These are phyloP conservation scores for Coelastrella sp. DNA, from an alignment of 139 green algal species.

Conservation along the genomic window DNA sequence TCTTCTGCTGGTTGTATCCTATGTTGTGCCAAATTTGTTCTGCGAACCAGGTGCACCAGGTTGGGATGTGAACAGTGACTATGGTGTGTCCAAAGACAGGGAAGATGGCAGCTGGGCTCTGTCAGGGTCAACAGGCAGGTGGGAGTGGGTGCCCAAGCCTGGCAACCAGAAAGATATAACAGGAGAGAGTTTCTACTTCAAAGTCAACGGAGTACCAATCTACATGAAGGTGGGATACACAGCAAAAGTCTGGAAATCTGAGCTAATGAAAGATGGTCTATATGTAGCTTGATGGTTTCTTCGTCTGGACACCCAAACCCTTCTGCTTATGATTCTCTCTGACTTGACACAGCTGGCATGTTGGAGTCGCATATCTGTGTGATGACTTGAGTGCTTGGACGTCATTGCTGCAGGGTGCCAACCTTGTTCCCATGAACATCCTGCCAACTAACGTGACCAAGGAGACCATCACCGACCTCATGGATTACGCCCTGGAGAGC, in stretches of 20 bases:
- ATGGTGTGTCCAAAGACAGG: neutral
- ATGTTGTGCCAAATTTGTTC: neutral
- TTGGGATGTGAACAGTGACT: slow-evolving; percentile 2
- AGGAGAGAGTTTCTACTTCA: slow-evolving; percentile 42
- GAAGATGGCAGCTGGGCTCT: slow-evolving; percentile 29
- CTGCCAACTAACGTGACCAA: slow-evolving; percentile 27
- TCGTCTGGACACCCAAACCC: too few relatives aligned
- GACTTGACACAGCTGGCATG: too few relatives aligned
- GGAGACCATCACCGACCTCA: neutral
- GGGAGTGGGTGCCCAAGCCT: neutral
- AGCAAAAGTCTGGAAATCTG: too few relatives aligned
- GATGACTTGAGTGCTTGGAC: too few relatives aligned
- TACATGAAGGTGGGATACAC: slow-evolving; percentile 54
- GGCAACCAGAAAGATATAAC: neutral
- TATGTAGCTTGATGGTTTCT: too few relatives aligned
- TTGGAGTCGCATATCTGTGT: too few relatives aligned
- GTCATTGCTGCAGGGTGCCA: slow-evolving; percentile 29
- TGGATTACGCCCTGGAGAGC: slow-evolving; percentile 36
- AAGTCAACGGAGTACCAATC: slow-evolving; percentile 70
- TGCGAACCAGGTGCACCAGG: neutral
- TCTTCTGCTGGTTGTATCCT: too few relatives aligned
- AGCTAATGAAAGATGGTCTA: too few relatives aligned
- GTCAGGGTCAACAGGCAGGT: neutral
- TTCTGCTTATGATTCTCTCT: too few relatives aligned
- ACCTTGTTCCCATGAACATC: slow-evolving; percentile 37